These are phyloP conservation scores for Pythium rishiriense DNA, from an alignment of 352 stramenopile genomes.

Conservation along the genomic window DNA sequence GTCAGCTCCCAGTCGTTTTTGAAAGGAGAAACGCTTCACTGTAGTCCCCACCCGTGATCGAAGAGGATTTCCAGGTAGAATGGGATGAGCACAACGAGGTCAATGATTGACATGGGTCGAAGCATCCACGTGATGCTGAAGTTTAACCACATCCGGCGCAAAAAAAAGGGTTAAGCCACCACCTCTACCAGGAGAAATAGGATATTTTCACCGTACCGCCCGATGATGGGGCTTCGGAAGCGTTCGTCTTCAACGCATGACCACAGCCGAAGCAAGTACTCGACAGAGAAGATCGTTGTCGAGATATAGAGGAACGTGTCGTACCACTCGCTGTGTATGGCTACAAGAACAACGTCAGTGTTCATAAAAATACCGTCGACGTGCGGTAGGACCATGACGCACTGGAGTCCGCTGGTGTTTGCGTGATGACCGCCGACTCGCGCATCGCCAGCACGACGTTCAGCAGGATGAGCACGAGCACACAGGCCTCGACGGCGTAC, in stretches of 20 bases:
- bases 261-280: constrained; percentile 76
- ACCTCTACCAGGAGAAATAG: too few relatives aligned
- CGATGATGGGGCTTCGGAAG: constrained; percentile 50
- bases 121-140: constrained; percentile 76
- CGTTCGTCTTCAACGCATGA: constrained; percentile 81
- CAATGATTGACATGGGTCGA: constrained; percentile 78
- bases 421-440: constrained; percentile 39
- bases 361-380: neutral
- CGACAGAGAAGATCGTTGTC: constrained; percentile 69
- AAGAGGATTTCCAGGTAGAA: constrained; percentile 83
- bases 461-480: constrained; percentile 74
- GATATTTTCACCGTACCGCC: constrained; percentile 48
- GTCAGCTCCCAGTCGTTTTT: neutral
- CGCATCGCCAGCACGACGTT: constrained; percentile 81
- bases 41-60: constrained; percentile 52
- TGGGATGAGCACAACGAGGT: constrained; percentile 69
- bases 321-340: constrained; percentile 61
- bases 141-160: neutral
- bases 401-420: constrained; percentile 11
- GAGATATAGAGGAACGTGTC: constrained; percentile 77
- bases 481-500: constrained; percentile 61
- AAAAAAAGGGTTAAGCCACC: too few relatives aligned
- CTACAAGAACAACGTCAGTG: constrained; percentile 12
- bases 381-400: neutral
- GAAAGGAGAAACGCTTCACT: constrained; percentile 3